phyloP scores from a whole-genome alignment of 2,329 filamentous ascomycete species.

The Cordyceps farinosa region DNA sequence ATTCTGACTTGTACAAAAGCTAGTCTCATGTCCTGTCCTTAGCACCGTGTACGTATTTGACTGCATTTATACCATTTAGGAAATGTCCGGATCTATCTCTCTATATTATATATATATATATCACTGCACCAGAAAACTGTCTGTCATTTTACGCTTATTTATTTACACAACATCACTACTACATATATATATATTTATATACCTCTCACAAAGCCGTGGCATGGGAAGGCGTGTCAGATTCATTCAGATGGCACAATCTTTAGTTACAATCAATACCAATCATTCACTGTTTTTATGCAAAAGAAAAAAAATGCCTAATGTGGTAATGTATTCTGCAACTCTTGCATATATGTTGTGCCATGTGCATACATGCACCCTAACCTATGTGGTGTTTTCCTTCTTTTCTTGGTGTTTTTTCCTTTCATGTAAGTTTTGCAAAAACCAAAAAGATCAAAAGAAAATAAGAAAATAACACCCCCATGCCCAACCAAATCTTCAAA shows the following conservation, averaged over 20 bases:
- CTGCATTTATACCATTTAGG: background rate
- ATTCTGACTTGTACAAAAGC: background rate
- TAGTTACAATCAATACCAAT: background rate
- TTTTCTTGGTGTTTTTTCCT: constrained; percentile 11
- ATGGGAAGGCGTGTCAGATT: background rate
- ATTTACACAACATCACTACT: background rate
- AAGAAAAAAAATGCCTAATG: background rate
- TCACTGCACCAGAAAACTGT: background rate
- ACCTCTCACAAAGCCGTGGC: background rate
- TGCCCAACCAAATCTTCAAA: background rate
- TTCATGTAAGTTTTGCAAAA: constrained; percentile 13
- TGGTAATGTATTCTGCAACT: constrained; percentile 10
- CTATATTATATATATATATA: background rate
- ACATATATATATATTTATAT: background rate
- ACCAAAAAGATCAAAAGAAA: constrained; percentile 18
- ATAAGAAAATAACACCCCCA: background rate
- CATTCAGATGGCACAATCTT: background rate
- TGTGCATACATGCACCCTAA: background rate
- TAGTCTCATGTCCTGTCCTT: background rate
- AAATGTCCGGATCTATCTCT: background rate
- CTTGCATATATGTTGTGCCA: constrained; percentile 5
- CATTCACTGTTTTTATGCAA: background rate
- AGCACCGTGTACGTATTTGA: background rate
- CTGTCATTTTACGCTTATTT: background rate
- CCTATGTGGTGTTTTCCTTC: background rate